phyloP scores from a whole-genome alignment of 352 stramenopile species.

The Phytopythium chamaehyphon region DNA sequence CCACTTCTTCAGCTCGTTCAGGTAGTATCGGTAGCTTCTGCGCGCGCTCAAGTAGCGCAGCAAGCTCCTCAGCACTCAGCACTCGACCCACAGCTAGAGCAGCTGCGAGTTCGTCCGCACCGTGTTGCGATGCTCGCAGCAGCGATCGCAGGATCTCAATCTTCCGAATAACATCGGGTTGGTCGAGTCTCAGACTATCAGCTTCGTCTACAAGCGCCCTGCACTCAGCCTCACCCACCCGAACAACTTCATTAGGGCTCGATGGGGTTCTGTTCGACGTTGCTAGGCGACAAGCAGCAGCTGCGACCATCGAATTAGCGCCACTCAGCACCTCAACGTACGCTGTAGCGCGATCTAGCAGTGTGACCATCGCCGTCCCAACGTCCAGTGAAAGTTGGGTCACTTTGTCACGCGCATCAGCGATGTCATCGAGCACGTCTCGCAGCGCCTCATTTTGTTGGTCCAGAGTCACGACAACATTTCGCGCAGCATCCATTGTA shows the following conservation, averaged over 20 bases:
- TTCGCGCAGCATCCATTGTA: neutral
- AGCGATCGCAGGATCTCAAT: slow-evolving; percentile 33
- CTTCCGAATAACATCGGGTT: slow-evolving; percentile 22
- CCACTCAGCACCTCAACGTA: slow-evolving; percentile 27
- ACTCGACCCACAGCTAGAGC: slow-evolving; percentile 26
- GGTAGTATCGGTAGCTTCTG: slow-evolving; percentile 34
- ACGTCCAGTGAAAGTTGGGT: neutral
- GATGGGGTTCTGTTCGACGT: neutral
- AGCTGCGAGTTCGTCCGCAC: slow-evolving; percentile 17
- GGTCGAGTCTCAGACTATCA: slow-evolving; percentile 15
- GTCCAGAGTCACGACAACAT: slow-evolving; percentile 2
- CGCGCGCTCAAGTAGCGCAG: slow-evolving; percentile 34
- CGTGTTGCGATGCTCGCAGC: slow-evolving; percentile 21
- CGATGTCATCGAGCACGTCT: slow-evolving; percentile 2
- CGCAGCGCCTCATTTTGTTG: neutral
- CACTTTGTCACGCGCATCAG: neutral
- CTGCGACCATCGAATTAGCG: slow-evolving; percentile 22
- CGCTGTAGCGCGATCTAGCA: slow-evolving; percentile 12
- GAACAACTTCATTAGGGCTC: neutral
- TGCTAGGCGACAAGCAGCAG: neutral
- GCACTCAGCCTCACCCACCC: slow-evolving; percentile 5
- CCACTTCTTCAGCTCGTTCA: slow-evolving; percentile 32
- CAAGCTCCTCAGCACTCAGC: slow-evolving; percentile 46
- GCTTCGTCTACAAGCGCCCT: slow-evolving; percentile 24
- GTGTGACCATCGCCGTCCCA: neutral